Percentiles rank a stretch among this genome's conserved stretches.
Conservation (phyloP, 2,329 filamentous ascomycete genomes). For the Metarhizium brunneum region DNA sequence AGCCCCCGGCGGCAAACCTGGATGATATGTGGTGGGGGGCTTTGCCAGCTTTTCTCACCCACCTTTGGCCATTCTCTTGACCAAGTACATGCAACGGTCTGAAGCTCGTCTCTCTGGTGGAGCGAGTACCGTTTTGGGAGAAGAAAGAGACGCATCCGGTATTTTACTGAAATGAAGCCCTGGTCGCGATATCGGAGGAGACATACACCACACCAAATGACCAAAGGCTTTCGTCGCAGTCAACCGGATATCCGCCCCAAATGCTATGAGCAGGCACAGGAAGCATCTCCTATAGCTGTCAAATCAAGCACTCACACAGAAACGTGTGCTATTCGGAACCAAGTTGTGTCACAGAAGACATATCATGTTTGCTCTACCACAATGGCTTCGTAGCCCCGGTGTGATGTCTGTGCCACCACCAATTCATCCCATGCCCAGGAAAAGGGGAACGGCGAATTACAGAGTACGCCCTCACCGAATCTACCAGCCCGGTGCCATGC, state of each 20-base stretch:
- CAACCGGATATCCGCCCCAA: not conserved
- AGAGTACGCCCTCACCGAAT: not conserved
- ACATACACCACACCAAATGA: not conserved
- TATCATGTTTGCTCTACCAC: not conserved
- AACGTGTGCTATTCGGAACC: not conserved
- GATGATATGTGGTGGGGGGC: not conserved
- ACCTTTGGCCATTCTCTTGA: not conserved
- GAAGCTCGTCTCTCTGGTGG: not conserved
- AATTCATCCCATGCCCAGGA: not conserved
- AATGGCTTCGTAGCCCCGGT: not conserved
- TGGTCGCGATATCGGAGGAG: not conserved
- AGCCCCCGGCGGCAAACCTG: not conserved
- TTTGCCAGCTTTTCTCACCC: not conserved
- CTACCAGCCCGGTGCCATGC: not conserved
- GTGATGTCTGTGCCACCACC: not conserved
- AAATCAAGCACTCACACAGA: not conserved
- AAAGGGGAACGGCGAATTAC: not conserved
- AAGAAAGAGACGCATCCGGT: not conserved
- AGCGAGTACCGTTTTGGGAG: not conserved
- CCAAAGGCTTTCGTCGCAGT: not conserved
- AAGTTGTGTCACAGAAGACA: not conserved
- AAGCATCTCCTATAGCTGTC: not conserved
- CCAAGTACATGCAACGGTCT: not conserved
- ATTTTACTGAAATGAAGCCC: not conserved
- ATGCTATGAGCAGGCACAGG: not conserved